A percentile compares a stretch with the other conserved stretches of the same genome.
Conservation (phyloP, 495 filamentous ascomycete genomes). For the Penicillium paxilli region DNA sequence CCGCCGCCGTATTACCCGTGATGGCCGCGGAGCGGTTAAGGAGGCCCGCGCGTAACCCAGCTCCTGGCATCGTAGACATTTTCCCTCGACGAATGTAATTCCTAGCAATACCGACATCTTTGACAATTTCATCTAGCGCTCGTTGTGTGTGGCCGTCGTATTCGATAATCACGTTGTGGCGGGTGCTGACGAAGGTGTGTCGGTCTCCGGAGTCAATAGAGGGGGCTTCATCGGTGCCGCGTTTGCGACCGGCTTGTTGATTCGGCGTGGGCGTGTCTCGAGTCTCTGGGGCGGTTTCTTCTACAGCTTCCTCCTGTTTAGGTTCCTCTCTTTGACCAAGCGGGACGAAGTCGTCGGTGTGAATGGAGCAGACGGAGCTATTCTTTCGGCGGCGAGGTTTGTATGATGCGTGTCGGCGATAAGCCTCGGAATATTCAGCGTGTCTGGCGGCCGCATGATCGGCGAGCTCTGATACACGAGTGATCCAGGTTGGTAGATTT, state of each 20-base stretch:
- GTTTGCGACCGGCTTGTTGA: constrained; percentile 29
- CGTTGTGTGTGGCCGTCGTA: constrained; percentile 86
- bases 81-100: constrained; percentile 83
- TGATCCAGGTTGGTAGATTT: constrained; percentile 68
- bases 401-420: constrained; percentile 26
- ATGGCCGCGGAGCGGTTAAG: constrained; percentile 13
- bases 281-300: constrained; percentile 2
- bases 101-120: constrained; percentile 73
- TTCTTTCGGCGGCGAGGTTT: constrained; percentile 38
- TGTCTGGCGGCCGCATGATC: constrained; percentile 68
- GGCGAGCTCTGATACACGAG: constrained; percentile 66
- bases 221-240: constrained; percentile 28
- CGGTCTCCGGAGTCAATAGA: constrained; percentile 33
- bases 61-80: constrained; percentile 34
- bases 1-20: constrained; percentile 1
- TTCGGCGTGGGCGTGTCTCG: constrained; percentile 8
- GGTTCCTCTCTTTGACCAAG: constrained; percentile 20
- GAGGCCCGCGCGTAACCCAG: constrained; percentile 15
- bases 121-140: constrained; percentile 76
- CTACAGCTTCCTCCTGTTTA: constrained; percentile 14
- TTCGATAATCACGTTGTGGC: constrained; percentile 81
- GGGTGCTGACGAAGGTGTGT: constrained; percentile 62
- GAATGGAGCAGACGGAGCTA: constrained; percentile 52
- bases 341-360: constrained; percentile 31
- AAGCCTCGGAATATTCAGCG: constrained; percentile 57